Base-by-base conservation (phyloP, 176 grass and related monocot species). In the Luzula sylvatica region DNA sequence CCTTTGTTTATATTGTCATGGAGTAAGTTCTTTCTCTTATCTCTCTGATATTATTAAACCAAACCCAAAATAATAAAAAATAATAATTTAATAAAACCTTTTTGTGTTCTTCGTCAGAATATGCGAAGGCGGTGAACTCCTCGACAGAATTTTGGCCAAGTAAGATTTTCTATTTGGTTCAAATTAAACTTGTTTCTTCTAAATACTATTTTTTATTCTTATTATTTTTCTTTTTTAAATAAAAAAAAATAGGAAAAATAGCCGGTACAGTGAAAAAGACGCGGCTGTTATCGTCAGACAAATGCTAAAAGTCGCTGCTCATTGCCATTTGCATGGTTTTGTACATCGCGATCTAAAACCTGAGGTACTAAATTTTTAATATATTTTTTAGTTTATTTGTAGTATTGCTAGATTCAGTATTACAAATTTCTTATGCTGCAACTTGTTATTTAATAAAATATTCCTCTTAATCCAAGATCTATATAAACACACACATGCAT, bases 271-370 rank as follows among this genome's bases (percentile, higher is more conserved):
- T 69, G 92, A 98, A 78, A 98, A 80, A 98, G 92, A 98, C 75
- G 92, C 92, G 71, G 92, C 92, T 22, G 75, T 98, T 2, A 73
- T 98, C 65, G 92, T 83, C 8, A 63, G 92, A 22, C 92, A 98
- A 69, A 98, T 98, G 92, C 81, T 98, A 23, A 98, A 98, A 75
- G 92, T 98, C 45, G 92, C 78, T 42, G 92, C 92, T 28, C 81
- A 90, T 56, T 98, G 92, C 63, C 92, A 98, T 76, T 69, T 98
- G 23, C 86, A 70, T 87, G 92, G 92, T 13, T 72, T 98, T 65
- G 92, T 98, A 64, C 92, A 98, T 69, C 74, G 92, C 71, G 92
- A 98, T 72, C 88, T 98, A 78, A 98, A 98, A 81, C 92, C 92
- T 49, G 92, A 98, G 92, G 92, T 98, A 90, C 18, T 55, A 61